A percentile compares a stretch with the other conserved stretches of the same genome.
Evolutionary conservation across 305 asterid genomes (phyloP).

Genomic region (Ilex paraguariensis): DNA sequence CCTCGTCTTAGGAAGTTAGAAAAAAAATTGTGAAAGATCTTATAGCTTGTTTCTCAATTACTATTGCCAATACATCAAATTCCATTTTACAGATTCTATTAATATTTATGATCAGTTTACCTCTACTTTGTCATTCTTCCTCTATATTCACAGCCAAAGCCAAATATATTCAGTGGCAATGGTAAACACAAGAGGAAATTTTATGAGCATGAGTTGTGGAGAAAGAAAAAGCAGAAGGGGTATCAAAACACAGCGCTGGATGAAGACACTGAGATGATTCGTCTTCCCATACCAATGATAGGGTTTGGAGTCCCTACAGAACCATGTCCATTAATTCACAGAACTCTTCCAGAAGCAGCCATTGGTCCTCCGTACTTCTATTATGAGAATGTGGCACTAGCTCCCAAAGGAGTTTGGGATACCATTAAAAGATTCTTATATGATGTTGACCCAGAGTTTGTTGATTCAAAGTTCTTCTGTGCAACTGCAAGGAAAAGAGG

Average conservation of each 20-base stretch:
- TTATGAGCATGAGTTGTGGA: slow-evolving; percentile 19
- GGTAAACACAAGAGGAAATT: slow-evolving; percentile 47
- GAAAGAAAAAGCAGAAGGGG: slow-evolving; percentile 27
- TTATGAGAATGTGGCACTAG: slow-evolving; percentile 85
- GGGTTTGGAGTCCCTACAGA: slow-evolving; percentile 71
- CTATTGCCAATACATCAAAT: too few relatives aligned
- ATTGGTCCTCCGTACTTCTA: slow-evolving; percentile 78
- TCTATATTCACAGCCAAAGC: slow-evolving; percentile 37
- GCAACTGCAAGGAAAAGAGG: slow-evolving; percentile 91
- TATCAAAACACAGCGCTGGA: neutral
- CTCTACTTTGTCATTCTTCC: neutral
- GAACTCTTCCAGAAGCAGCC: slow-evolving; percentile 55
- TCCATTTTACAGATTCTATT: too few relatives aligned
- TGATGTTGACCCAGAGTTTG: slow-evolving; percentile 75
- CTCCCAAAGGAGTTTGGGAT: slow-evolving; percentile 97
- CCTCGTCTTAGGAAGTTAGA: neutral
- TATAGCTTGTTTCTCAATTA: too few relatives aligned
- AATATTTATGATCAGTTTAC: too few relatives aligned
- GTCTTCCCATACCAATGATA: slow-evolving; percentile 81
- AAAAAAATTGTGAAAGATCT: too few relatives aligned
- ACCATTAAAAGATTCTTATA: slow-evolving; percentile 58
- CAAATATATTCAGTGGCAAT: slow-evolving; percentile 5
- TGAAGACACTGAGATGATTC: slow-evolving; percentile 39
- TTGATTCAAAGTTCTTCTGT: slow-evolving; percentile 75
- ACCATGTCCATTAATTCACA: slow-evolving; percentile 9